These are phyloP conservation scores for Citrullus colocynthis DNA, from an alignment of 306 rosid genomes.

Conservation along the genomic window DNA sequence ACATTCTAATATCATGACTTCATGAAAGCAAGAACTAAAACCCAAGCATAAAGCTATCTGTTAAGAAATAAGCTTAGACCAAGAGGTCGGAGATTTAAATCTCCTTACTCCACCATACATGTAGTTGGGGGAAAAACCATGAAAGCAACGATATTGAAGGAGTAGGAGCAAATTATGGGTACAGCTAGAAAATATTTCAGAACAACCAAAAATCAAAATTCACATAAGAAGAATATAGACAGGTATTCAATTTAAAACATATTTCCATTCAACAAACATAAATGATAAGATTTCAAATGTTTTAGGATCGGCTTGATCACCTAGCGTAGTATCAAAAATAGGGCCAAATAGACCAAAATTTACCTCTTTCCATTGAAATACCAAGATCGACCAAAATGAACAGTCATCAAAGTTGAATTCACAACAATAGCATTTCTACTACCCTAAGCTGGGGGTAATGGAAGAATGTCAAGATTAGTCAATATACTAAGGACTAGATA, in stretches of 20 bases:
- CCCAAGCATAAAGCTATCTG: too few species aligned
- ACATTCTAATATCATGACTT: too few species aligned
- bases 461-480: neutral
- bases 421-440: neutral
- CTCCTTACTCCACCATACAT: too few species aligned
- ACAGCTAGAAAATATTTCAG: neutral
- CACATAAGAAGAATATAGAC: neutral
- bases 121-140: neutral
- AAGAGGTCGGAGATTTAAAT: too few species aligned
- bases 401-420: neutral
- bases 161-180: neutral
- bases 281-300: neutral
- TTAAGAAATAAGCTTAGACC: too few species aligned
- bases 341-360: neutral
- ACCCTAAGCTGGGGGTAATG: neutral
- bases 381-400: neutral
- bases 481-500: neutral
- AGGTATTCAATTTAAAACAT: neutral
- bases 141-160: neutral
- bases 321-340: neutral
- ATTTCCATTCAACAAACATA: neutral
- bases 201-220: neutral
- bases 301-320: neutral
- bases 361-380: neutral
- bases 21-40: too few species aligned